phyloP scores from a whole-genome alignment of 148 eudicot genomes.

The Fagopyrum tataricum region DNA sequence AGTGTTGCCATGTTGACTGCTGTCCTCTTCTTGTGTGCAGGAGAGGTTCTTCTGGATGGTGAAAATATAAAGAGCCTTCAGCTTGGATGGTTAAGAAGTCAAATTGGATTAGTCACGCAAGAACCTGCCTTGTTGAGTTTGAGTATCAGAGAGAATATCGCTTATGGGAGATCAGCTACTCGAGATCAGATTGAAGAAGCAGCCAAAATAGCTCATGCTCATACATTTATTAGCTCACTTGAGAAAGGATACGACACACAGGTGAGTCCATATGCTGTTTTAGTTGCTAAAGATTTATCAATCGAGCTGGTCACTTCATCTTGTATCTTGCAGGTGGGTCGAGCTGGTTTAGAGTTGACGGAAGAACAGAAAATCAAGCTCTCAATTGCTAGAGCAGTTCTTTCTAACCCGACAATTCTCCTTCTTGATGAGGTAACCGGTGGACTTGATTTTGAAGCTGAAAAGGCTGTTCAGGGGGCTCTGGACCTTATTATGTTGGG shows the following conservation, averaged over 20 bases:
- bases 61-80: slow-evolving; percentile 92
- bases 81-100: slow-evolving; percentile 95
- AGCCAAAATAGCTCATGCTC: slow-evolving; percentile 95
- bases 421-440: slow-evolving; percentile 99
- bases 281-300: not conserved
- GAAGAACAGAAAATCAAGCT: slow-evolving; percentile 97
- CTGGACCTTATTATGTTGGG: slow-evolving; percentile 93
- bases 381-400: slow-evolving; percentile 94
- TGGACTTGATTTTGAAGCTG: slow-evolving; percentile 99
- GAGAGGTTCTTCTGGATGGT: slow-evolving; percentile 95
- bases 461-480: slow-evolving; percentile 88
- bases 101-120: slow-evolving; percentile 94
- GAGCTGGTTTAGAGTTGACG: slow-evolving; percentile 77
- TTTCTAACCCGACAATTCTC: slow-evolving; percentile 81
- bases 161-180: slow-evolving; percentile 81
- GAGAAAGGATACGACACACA: slow-evolving; percentile 88
- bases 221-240: slow-evolving; percentile 87
- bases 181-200: slow-evolving; percentile 94
- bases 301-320: not conserved
- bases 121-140: slow-evolving; percentile 95
- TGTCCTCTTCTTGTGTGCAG: slow-evolving; percentile 30
- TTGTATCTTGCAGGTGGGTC: slow-evolving; percentile 62
- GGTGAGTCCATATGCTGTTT: slow-evolving; percentile 30
- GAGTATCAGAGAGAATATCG: slow-evolving; percentile 88
- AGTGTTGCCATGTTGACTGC: not conserved